Base-by-base conservation (phyloP, 2,329 filamentous ascomycete species). In the Fusarium beomiforme region DNA sequence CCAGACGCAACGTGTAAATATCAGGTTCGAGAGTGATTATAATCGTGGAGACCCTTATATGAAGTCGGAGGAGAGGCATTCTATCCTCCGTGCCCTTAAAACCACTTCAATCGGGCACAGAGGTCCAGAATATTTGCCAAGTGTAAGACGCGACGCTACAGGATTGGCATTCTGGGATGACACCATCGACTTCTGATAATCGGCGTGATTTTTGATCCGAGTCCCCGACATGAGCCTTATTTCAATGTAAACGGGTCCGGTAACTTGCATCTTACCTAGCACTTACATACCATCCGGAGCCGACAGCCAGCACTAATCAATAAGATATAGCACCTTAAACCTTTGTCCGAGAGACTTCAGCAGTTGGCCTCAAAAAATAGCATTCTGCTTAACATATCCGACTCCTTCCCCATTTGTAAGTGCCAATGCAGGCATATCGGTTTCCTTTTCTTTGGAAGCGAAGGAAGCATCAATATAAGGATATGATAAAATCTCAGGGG, bases 361-460 rank as follows among this genome's bases (percentile, higher is more conserved):
- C n/a, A n/a, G n/a, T n/a, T n/a, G n/a, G n/a, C n/a, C n/a, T n/a
- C n/a, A n/a, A n/a, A n/a, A n/a, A n/a, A n/a, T n/a, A n/a, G n/a
- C n/a, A n/a, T n/a, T 89, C 82, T 98, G 95, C 69, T 85, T 86
- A 46, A 88, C 79, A 78, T 93, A 92, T 7, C 91, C 88, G 36
- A 95, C 91, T 9, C 86, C 88, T 67, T 85, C 86, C 1, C 94
- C 94, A 8, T 92, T 90, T 36, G 90, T 85, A 60, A 93, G 88
- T 68, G 88, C 82, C 8, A 91, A 76, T 1, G 81, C 81, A 16
- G 79, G 81, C 4, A 65, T 63, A 33, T 81, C 49, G 71, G 46
- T 73, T n/a, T 71, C 72, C 21, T 74, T n/a, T n/a, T n/a, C 76
- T 26, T 72, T 74, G 8, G 70, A 67, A 5, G 63, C 37, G 31